A percentile compares a stretch with the other conserved stretches of the same genome.
phyloP scores from a whole-genome alignment of 805 yeast genomes.

The Citeromyces matritensis region DNA sequence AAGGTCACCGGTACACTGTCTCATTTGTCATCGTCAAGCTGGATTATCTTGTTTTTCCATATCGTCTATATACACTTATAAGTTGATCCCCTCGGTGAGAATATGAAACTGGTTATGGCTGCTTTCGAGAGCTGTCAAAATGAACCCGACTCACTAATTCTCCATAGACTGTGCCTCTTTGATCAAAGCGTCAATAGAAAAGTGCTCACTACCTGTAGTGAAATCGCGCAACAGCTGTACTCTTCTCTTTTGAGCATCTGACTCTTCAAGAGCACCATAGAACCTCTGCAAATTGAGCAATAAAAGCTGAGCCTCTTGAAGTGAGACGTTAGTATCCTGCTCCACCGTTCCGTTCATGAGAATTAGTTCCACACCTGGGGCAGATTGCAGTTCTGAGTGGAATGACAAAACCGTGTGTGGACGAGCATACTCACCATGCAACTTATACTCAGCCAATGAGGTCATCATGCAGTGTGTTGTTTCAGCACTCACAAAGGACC shows the following conservation, averaged over 20 bases:
- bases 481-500: constrained; percentile 75
- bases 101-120: too few species aligned
- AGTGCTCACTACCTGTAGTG: constrained; percentile 52
- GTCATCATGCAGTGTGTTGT: constrained; percentile 88
- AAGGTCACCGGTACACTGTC: too few species aligned
- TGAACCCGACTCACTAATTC: too few species aligned
- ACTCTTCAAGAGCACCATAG: constrained; percentile 51
- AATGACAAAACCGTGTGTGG: constrained; percentile 89
- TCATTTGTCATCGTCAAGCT: too few species aligned
- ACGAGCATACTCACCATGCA: constrained; percentile 82
- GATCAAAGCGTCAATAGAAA: constrained; percentile 53
- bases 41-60: too few species aligned
- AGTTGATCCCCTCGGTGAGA: too few species aligned
- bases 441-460: constrained; percentile 79
- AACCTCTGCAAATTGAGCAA: constrained; percentile 68
- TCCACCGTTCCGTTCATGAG: constrained; percentile 83
- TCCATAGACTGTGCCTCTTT: constrained; percentile 66
- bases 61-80: too few species aligned
- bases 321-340: constrained; percentile 45
- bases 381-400: constrained; percentile 58
- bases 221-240: constrained; percentile 46
- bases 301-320: constrained; percentile 68
- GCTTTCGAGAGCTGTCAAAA: too few species aligned
- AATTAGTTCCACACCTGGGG: constrained; percentile 35
- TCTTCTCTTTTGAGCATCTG: constrained; percentile 28